A percentile compares a stretch with the other conserved stretches of the same genome.
Conservation (phyloP, 176 grass and related monocot species). For the Musa itinerans region DNA sequence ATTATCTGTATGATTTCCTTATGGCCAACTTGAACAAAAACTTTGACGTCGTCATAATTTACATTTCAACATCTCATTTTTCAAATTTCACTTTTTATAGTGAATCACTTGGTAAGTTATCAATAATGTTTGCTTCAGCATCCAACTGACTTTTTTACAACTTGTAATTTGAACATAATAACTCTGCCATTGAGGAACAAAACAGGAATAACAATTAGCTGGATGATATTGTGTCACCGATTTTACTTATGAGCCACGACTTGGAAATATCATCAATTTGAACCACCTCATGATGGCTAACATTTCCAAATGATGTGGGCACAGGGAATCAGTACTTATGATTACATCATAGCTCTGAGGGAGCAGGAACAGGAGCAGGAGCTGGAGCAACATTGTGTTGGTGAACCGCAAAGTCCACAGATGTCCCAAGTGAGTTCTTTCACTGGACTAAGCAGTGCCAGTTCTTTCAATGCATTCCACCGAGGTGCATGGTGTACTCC, state of each 20-base stretch:
- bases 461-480: constrained; percentile 87
- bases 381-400: constrained; percentile 35
- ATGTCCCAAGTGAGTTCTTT: constrained; percentile 92
- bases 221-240: background rate
- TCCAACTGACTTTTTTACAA: background rate
- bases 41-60: background rate
- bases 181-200: background rate
- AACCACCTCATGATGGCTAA: background rate
- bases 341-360: constrained; percentile 96
- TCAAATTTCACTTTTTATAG: background rate
- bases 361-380: constrained; percentile 76
- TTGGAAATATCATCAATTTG: background rate
- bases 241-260: no score
- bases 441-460: constrained; percentile 96
- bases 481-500: constrained; percentile 96
- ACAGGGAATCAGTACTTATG: constrained; percentile 93
- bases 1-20: background rate
- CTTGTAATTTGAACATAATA: background rate
- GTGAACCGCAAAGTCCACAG: constrained; percentile 69
- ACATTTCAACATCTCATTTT: background rate
- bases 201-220: background rate
- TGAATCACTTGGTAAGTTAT: no score
- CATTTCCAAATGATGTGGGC: background rate
- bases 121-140: background rate
- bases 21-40: background rate